Percentiles rank a stretch among this genome's conserved stretches.
Conservation (phyloP, 176 grass and related monocot genomes). For the Raddia guianensis region DNA sequence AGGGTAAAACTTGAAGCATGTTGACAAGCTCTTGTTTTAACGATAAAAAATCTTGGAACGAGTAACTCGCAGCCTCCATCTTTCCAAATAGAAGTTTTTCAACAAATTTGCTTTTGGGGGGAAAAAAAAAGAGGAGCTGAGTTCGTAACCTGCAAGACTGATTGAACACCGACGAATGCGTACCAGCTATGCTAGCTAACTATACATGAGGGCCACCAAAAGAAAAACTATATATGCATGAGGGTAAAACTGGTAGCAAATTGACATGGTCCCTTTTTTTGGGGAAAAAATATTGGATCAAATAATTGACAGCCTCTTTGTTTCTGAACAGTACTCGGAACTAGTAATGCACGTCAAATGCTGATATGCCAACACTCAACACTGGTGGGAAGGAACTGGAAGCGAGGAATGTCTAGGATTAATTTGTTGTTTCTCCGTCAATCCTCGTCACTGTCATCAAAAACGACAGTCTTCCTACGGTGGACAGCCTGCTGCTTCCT, state of each 20-base stretch:
- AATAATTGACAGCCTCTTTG: background rate
- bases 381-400: background rate
- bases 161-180: background rate
- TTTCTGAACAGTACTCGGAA: background rate
- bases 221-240: no score
- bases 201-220: no score
- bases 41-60: no score
- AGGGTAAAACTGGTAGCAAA: background rate
- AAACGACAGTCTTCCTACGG: constrained; percentile 69
- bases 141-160: no score
- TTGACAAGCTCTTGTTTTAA: no score
- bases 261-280: background rate
- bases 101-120: no score
- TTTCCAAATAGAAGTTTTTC: background rate
- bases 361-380: background rate
- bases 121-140: background rate
- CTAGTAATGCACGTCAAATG: background rate
- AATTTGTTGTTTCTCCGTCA: background rate
- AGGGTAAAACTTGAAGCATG: no score
- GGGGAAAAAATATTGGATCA: background rate
- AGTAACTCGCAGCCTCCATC: background rate
- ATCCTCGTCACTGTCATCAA: constrained; percentile 92
- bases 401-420: background rate
- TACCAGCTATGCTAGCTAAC: background rate
- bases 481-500: constrained; percentile 55